Percentiles rank a stretch among this genome's conserved stretches.
Conservation (phyloP, 495 filamentous ascomycete genomes). For the Penicillium nucicola region DNA sequence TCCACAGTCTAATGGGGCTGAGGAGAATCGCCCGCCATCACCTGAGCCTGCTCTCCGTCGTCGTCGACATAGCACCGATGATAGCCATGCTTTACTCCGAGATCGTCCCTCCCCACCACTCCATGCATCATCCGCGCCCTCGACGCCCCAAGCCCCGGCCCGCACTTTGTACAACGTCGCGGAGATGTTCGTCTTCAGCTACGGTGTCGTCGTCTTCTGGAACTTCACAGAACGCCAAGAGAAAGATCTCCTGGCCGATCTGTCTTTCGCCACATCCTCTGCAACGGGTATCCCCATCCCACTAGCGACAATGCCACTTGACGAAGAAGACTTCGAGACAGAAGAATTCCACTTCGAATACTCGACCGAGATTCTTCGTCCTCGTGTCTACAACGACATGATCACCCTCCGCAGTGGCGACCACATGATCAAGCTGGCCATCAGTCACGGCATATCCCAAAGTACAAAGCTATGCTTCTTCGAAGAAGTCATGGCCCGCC, state of each 20-base stretch:
- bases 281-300: constrained; percentile 50
- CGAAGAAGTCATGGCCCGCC: constrained; percentile 92
- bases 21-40: background rate
- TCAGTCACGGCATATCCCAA: constrained; percentile 95
- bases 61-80: constrained; percentile 27
- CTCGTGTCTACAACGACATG: constrained; percentile 97
- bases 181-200: constrained; percentile 97
- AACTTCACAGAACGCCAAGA: constrained; percentile 95
- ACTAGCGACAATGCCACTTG: constrained; percentile 66
- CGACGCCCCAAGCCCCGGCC: constrained; percentile 29
- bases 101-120: constrained; percentile 17
- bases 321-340: constrained; percentile 89
- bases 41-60: constrained; percentile 15
- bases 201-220: constrained; percentile 98
- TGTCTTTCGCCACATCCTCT: constrained; percentile 77
- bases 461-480: constrained; percentile 97
- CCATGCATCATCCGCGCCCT: constrained; percentile 11
- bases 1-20: background rate
- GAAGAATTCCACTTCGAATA: constrained; percentile 99
- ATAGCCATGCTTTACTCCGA: constrained; percentile 16
- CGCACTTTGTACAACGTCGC: constrained; percentile 72
- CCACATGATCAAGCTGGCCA: constrained; percentile 98
- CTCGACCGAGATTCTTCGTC: constrained; percentile 74
- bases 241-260: constrained; percentile 91
- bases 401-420: constrained; percentile 92